Evolutionary conservation across 2,329 filamentous ascomycete species (phyloP).

Genomic region (Monilinia polystroma): DNA sequence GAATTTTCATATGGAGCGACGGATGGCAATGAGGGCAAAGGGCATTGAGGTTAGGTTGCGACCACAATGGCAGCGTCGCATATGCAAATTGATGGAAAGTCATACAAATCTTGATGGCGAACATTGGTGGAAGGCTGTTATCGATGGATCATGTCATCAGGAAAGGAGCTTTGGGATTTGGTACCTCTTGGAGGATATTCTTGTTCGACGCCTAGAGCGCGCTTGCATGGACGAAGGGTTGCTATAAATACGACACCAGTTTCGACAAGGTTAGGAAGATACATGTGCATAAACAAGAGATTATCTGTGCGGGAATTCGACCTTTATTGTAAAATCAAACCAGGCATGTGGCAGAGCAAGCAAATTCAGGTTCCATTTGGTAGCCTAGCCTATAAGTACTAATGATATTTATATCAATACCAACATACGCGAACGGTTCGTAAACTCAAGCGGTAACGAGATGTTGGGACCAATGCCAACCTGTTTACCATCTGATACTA

Average conservation of each 20-base stretch:
- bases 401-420: background rate
- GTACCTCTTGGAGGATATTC: background rate
- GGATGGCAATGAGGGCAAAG: slow-evolving; percentile 16
- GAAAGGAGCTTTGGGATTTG: slow-evolving; percentile 2
- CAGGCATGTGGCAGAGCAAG: background rate
- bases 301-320: background rate
- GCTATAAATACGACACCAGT: background rate
- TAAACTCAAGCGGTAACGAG: background rate
- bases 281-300: background rate
- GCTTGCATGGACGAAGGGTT: background rate
- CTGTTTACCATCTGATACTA: background rate
- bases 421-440: background rate
- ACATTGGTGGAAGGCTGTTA: background rate
- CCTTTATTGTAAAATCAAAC: background rate
- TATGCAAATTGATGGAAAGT: background rate
- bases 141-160: background rate
- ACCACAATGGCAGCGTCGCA: background rate
- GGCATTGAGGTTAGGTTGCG: slow-evolving; percentile 13
- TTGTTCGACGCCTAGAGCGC: slow-evolving; percentile 1
- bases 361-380: background rate
- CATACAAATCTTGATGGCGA: background rate
- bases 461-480: background rate
- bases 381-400: background rate
- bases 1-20: slow-evolving; percentile 46
- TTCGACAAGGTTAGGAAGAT: background rate